Evolutionary conservation across 257 asterid species (phyloP).

Genomic region (Solanum peruvianum): DNA sequence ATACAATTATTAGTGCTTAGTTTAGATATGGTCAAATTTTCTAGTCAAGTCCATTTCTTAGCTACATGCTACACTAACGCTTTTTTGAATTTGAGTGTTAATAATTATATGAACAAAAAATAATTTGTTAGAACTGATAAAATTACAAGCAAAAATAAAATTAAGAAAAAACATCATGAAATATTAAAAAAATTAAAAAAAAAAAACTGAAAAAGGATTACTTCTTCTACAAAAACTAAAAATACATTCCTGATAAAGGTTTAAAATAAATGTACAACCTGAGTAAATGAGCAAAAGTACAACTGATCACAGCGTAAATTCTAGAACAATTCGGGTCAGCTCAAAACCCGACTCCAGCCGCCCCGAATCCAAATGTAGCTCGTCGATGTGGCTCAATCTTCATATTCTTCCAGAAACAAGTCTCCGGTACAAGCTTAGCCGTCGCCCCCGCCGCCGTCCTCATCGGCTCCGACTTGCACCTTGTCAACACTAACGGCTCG

Average conservation of each 20-base stretch:
- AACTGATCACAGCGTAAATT: not conserved
- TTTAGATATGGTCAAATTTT: not conserved
- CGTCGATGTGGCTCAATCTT: constrained; percentile 68
- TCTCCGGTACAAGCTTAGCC: constrained; percentile 64
- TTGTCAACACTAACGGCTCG: constrained; percentile 78
- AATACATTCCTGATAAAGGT: not conserved
- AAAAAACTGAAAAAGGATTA: not conserved
- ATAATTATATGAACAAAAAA: not conserved
- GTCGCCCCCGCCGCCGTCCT: constrained; percentile 27
- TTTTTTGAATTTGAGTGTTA: too few species aligned
- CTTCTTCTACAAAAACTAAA: not conserved
- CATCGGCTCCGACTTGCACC: constrained; percentile 99
- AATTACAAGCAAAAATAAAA: not conserved
- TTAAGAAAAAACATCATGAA: not conserved
- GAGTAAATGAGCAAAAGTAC: not conserved
- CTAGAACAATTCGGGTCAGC: not conserved
- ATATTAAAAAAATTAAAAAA: not conserved
- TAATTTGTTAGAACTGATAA: not conserved
- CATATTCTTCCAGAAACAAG: constrained; percentile 69
- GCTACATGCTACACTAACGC: too few species aligned
- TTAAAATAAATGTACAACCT: constrained; percentile 11
- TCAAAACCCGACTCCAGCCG: constrained; percentile 68
- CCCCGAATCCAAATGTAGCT: constrained; percentile 51
- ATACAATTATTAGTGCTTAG: not conserved
- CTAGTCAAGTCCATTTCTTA: not conserved